phyloP scores from a whole-genome alignment of 169 alveolate species.

The Plasmodium ovale region DNA sequence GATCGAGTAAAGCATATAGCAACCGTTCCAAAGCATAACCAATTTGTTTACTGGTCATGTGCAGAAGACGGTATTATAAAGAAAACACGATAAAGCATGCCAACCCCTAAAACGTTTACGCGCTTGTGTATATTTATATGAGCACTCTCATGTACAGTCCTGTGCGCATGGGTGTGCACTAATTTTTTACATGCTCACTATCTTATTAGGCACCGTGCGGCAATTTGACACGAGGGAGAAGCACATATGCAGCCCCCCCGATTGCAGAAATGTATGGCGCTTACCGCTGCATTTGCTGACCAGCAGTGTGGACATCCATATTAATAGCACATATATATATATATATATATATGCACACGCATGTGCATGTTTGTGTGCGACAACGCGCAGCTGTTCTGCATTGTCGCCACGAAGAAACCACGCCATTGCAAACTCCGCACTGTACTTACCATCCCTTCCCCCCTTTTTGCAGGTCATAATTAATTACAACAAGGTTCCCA shows the following conservation, averaged over 20 bases:
- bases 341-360: neutral
- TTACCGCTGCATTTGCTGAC: too few relatives aligned
- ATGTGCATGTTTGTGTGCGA: too few relatives aligned
- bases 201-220: slow-evolving; percentile 25
- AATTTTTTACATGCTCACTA: neutral
- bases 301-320: too few relatives aligned
- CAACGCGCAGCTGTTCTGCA: too few relatives aligned
- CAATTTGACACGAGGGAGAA: slow-evolving; percentile 50
- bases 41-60: slow-evolving; percentile 70
- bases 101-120: neutral
- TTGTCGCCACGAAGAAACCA: too few relatives aligned
- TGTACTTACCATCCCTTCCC: too few relatives aligned
- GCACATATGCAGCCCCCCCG: slow-evolving; percentile 12
- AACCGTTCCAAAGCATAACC: slow-evolving; percentile 68
- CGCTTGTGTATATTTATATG: neutral
- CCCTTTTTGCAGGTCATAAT: slow-evolving; percentile 18
- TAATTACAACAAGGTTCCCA: slow-evolving; percentile 4
- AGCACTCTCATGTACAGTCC: neutral
- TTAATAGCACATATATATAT: too few relatives aligned
- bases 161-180: neutral
- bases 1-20: slow-evolving; percentile 74
- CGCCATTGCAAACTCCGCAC: too few relatives aligned
- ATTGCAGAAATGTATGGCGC: slow-evolving; percentile 23
- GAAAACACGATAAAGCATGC: neutral
- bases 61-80: slow-evolving; percentile 70